These are phyloP conservation scores for Candida stauntonica DNA, from an alignment of 805 yeast genomes.

Conservation along the genomic window DNA sequence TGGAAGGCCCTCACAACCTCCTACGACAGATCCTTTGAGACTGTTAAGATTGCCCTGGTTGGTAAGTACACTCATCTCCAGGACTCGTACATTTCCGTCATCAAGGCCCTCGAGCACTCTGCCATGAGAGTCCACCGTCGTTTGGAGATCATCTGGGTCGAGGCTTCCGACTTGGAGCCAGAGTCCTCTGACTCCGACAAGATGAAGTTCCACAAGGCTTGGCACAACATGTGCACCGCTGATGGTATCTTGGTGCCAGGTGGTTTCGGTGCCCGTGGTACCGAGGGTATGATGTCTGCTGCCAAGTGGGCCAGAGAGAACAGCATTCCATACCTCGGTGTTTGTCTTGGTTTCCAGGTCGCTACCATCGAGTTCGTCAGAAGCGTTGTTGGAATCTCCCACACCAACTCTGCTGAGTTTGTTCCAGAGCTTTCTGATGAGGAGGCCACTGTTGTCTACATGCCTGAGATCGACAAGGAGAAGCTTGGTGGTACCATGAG, in stretches of 20 bases:
- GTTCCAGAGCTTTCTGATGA: slow-evolving; percentile 56
- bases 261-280: slow-evolving; percentile 96
- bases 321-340: slow-evolving; percentile 91
- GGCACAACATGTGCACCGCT: slow-evolving; percentile 90
- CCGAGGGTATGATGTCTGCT: slow-evolving; percentile 96
- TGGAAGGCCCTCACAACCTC: slow-evolving; percentile 80
- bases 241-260: slow-evolving; percentile 98
- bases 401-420: slow-evolving; percentile 82
- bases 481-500: slow-evolving; percentile 99
- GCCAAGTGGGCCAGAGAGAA: slow-evolving; percentile 98
- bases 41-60: slow-evolving; percentile 91
- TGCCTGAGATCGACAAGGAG: slow-evolving; percentile 97
- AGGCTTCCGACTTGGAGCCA: slow-evolving; percentile 84
- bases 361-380: slow-evolving; percentile 94
- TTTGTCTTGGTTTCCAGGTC: slow-evolving; percentile 94
- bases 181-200: slow-evolving; percentile 59
- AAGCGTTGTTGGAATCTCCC: slow-evolving; percentile 61
- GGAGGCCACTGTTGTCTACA: slow-evolving; percentile 79
- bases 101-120: slow-evolving; percentile 92
- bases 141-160: slow-evolving; percentile 93
- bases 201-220: slow-evolving; percentile 85
- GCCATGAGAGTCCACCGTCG: slow-evolving; percentile 85
- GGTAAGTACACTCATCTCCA: slow-evolving; percentile 96
- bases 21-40: slow-evolving; percentile 79
- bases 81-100: slow-evolving; percentile 92